Evolutionary conservation across 129 eudicot genomes (phyloP), one percentile per base, ranked within the genome.

Genomic region (Helianthus tuberosus): DNA sequence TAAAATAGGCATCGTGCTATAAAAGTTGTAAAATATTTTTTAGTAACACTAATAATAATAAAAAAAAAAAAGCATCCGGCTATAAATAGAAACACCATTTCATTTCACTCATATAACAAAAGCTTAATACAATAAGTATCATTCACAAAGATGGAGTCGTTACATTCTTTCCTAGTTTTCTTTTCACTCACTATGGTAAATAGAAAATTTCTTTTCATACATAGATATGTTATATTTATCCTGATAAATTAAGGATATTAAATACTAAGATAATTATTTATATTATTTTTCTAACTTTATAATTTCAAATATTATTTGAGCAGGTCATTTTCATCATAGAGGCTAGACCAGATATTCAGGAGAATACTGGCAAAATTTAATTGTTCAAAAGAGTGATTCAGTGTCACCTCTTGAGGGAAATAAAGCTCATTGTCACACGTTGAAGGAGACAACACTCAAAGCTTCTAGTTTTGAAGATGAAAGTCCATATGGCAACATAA

Each of bases 111-210:
- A 46, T 46, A 38, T 12, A 70, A 12, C 64, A 51, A 69, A n/a
- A 15, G 5, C 16, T 38, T 7, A 58, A 46, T 54, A 4, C 20
- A 35, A 36, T 2, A 29, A 69, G 35, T 35, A n/a, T n/a, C 35
- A 16, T 51, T 23, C 12, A 4, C 35, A 53, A 54, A 8, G 61
- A 54, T 35, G 74, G 36, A 52, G 74, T 16, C 17, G 32, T 36
- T 50, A 52, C 64, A 15, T 69, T 32, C 50, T 52, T 52, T 52
- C 46, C 3, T 69, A 16, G 64, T 15, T 27, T 13, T 69, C 64
- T n/a, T 69, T 69, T 69, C 64, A 69, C 43, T 53, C 50, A 52
- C 57, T 15, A 35, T 53, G 74, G 74, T 69, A 69, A 35, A 35
- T 17, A 14, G 5, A 52, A 0, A n/a, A 49, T 2, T 11, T 44